Percentiles rank a stretch among this genome's conserved stretches.
Conservation (phyloP, 2,329 filamentous ascomycete species). For the Monosporascus ibericus region DNA sequence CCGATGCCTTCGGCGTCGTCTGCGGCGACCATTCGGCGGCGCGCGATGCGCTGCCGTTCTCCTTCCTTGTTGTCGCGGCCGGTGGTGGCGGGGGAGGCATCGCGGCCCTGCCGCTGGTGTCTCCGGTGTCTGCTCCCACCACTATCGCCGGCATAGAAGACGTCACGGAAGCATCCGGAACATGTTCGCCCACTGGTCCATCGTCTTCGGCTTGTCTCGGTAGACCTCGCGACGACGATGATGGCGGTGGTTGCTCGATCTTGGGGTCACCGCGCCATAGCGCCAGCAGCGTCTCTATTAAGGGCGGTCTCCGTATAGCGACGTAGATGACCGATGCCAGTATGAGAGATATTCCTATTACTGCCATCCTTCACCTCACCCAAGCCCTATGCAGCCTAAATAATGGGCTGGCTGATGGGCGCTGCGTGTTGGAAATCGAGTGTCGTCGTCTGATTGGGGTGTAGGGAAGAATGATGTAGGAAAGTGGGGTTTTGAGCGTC, state of each 20-base stretch:
- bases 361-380: constrained; percentile 36
- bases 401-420: too few relatives aligned
- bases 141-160: constrained; percentile 9
- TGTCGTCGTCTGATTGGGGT: too few relatives aligned
- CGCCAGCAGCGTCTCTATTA: constrained; percentile 37
- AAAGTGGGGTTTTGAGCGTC: too few relatives aligned
- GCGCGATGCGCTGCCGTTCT: constrained; percentile 10
- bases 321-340: constrained; percentile 55
- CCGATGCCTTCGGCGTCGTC: constrained; percentile 46
- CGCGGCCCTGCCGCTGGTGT: constrained; percentile 22
- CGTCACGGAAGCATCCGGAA: constrained; percentile 2
- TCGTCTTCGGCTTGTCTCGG: background rate
- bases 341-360: constrained; percentile 56
- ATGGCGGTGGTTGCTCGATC: constrained; percentile 17
- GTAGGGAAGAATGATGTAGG: too few relatives aligned
- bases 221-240: background rate
- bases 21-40: constrained; percentile 30
- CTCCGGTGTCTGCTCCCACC: constrained; percentile 7
- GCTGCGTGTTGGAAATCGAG: too few relatives aligned
- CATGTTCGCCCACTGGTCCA: constrained; percentile 1
- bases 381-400: too few relatives aligned
- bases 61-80: constrained; percentile 18
- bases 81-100: too few relatives aligned
- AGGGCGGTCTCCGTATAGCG: constrained; percentile 45
- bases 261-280: constrained; percentile 23